These are phyloP conservation scores for Rhodotorula toruloides DNA, from an alignment of 768 basidiomycete species.

Conservation along the genomic window DNA sequence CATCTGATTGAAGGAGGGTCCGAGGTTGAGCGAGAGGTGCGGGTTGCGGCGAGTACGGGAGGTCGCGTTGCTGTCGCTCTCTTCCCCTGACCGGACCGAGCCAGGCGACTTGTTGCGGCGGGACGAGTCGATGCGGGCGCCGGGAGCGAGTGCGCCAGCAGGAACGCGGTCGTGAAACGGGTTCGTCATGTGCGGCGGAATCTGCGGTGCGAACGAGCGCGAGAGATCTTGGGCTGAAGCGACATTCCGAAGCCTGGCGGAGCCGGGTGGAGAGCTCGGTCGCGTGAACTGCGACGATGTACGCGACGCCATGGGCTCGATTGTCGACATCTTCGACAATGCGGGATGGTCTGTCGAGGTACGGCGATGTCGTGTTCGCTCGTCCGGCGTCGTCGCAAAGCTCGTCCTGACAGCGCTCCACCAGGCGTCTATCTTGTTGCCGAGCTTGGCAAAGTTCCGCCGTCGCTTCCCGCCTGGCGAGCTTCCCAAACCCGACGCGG, in stretches of 20 bases:
- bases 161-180: slow-evolving; percentile 11
- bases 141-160: slow-evolving; percentile 38
- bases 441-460: slow-evolving; percentile 37
- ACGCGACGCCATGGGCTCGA: slow-evolving; percentile 21
- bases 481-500: slow-evolving; percentile 1
- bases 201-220: not conserved
- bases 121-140: slow-evolving; percentile 25
- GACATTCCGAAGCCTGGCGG: slow-evolving; percentile 26
- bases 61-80: slow-evolving; percentile 21
- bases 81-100: slow-evolving; percentile 21
- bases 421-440: slow-evolving; percentile 43
- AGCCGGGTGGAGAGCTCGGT: slow-evolving; percentile 2
- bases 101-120: slow-evolving; percentile 5
- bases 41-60: slow-evolving; percentile 36
- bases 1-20: slow-evolving; percentile 29
- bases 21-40: slow-evolving; percentile 42
- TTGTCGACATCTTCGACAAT: not conserved
- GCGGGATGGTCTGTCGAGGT: slow-evolving; percentile 24
- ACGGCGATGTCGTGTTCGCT: slow-evolving; percentile 21
- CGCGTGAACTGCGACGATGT: slow-evolving; percentile 35
- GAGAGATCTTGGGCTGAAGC: slow-evolving; percentile 36
- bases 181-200: not conserved
- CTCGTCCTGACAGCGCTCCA: slow-evolving; percentile 42
- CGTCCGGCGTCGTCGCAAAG: slow-evolving; percentile 22
- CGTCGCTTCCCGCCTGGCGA: slow-evolving; percentile 33